Conservation (phyloP, 139 green algal species). For the Coelastrella sp. region DNA sequence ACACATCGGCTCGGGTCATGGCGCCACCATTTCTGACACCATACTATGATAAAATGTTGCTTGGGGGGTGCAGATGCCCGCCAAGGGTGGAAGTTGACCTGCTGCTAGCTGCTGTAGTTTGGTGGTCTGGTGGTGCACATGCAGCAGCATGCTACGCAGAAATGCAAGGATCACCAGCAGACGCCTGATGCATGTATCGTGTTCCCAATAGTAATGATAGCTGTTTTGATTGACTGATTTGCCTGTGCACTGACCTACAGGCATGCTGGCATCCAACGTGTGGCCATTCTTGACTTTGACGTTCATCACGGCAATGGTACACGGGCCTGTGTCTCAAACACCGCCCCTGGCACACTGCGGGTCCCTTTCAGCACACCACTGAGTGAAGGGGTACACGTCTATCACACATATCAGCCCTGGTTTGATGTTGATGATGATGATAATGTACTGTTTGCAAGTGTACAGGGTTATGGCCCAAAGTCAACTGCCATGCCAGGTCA, state of each 20-base stretch:
- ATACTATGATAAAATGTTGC: too few relatives aligned
- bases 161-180: background rate
- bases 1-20: too few relatives aligned
- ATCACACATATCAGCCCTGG: constrained; percentile 89
- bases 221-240: background rate
- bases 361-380: constrained; percentile 72
- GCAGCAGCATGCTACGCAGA: background rate
- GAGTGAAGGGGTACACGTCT: constrained; percentile 79
- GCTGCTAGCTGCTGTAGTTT: too few relatives aligned
- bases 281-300: constrained; percentile 95
- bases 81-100: too few relatives aligned
- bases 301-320: constrained; percentile 97
- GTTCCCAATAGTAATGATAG: too few relatives aligned
- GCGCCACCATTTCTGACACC: too few relatives aligned
- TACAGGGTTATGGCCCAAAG: constrained; percentile 47
- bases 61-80: too few relatives aligned
- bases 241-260: background rate
- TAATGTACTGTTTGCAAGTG: constrained; percentile 93
- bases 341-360: constrained; percentile 54
- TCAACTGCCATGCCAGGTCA: constrained; percentile 16
- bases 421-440: constrained; percentile 84
- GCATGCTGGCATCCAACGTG: constrained; percentile 70
- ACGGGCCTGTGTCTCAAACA: constrained; percentile 72
- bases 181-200: too few relatives aligned
- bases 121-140: too few relatives aligned